These are phyloP conservation scores for Russula vinacea DNA, from an alignment of 768 basidiomycete species.

Conservation along the genomic window DNA sequence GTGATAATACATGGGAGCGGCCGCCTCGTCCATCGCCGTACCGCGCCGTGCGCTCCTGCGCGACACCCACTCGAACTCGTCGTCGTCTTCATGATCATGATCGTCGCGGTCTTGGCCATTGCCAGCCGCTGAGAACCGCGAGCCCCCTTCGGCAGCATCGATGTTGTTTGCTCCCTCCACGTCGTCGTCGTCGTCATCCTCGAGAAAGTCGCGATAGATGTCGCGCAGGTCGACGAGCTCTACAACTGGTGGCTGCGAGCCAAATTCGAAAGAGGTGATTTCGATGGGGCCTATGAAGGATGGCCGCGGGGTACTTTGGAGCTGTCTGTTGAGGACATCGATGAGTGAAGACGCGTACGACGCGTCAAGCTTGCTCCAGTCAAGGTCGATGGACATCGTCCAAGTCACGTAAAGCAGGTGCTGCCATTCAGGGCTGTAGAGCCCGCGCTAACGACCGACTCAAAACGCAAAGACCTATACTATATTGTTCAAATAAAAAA, in stretches of 20 bases:
- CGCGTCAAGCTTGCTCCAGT: slow-evolving; percentile 82
- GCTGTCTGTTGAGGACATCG: slow-evolving; percentile 73
- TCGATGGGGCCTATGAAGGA: slow-evolving; percentile 93
- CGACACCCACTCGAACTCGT: slow-evolving; percentile 81
- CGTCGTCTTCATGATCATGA: no score
- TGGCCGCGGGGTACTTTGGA: slow-evolving; percentile 68
- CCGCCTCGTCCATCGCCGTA: slow-evolving; percentile 47
- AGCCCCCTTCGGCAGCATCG: slow-evolving; percentile 32
- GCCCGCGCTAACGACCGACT: not conserved
- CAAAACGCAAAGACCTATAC: not conserved
- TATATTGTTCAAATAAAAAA: slow-evolving; percentile 41
- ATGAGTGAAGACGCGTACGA: slow-evolving; percentile 68
- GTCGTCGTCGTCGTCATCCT: slow-evolving; percentile 54
- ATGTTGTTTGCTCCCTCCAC: slow-evolving; percentile 37
- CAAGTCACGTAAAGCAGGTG: no score
- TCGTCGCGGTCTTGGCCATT: not conserved
- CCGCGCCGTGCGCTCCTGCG: slow-evolving; percentile 56
- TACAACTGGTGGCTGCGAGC: slow-evolving; percentile 74
- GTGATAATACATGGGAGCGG: slow-evolving; percentile 63
- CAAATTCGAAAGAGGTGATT: slow-evolving; percentile 85
- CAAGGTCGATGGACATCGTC: slow-evolving; percentile 89
- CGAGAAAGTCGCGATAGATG: slow-evolving; percentile 92
- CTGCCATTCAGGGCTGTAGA: not conserved
- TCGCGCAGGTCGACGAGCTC: slow-evolving; percentile 90
- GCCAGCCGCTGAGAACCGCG: slow-evolving; percentile 36